Conservation (phyloP, 257 asterid species). For the Salvia splendens region DNA sequence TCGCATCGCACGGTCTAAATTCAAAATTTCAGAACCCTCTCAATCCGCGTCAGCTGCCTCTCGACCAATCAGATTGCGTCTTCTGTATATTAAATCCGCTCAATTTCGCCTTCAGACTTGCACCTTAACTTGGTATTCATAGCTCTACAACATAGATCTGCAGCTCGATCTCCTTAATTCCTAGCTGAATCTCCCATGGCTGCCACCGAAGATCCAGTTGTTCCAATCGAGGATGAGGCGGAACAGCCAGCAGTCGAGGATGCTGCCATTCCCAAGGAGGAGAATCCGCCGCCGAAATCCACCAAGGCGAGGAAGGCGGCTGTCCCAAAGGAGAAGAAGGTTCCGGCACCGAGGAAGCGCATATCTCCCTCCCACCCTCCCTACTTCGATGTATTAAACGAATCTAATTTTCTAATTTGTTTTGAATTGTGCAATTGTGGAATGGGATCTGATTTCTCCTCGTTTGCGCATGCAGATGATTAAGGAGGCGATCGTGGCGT, state of each 20-base stretch:
- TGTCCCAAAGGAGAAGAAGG: conserved; percentile 46
- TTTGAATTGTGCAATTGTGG: neutral
- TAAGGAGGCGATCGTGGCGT: conserved; percentile 63
- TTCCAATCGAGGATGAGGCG: conserved; percentile 34
- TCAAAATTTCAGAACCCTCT: conserved; percentile 47
- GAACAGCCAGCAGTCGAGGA: conserved; percentile 34
- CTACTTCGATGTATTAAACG: conserved; percentile 62
- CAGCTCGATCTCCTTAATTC: conserved; percentile 9
- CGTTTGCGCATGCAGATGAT: conserved; percentile 57
- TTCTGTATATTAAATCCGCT: conserved; percentile 47
- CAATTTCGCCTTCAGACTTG: conserved; percentile 34
- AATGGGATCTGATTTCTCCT: conserved; percentile 30
- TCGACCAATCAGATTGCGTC: conserved; percentile 61
- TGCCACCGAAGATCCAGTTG: conserved; percentile 55
- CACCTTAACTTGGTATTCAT: conserved; percentile 26
- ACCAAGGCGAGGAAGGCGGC: conserved; percentile 40
- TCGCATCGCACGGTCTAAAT: conserved; percentile 60
- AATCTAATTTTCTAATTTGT: neutral
- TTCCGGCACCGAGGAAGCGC: conserved; percentile 60
- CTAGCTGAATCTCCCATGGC: conserved; percentile 40
- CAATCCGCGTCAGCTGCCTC: conserved; percentile 57
- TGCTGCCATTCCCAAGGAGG: conserved; percentile 26
- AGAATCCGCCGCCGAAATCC: conserved; percentile 35
- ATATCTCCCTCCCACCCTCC: conserved; percentile 59
- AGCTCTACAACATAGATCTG: conserved; percentile 25